Evolutionary conservation across 495 filamentous ascomycete species (phyloP), one percentile per base, ranked within the genome.

Genomic region (Tuber calosporum): DNA sequence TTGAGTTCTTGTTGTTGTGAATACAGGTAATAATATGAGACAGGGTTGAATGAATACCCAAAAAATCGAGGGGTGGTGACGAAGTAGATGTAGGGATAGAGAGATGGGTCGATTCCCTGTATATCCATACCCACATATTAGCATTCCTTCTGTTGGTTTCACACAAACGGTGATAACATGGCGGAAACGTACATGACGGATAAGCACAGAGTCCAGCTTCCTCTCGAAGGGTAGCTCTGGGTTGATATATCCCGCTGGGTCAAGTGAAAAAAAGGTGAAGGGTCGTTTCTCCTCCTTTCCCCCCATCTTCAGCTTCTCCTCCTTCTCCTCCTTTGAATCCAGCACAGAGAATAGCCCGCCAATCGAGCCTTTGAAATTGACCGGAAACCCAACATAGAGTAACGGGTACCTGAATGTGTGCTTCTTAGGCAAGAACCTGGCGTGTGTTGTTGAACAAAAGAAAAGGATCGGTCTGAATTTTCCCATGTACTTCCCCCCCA

Each of bases 1-100:
- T 86, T 85, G 40, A 94, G 84, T n/a, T 85, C 82, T 69, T 86
- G 84, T 5, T 86, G 78, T 8, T 83, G 74, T 34, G 86, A 86
- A 79, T 94, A 94, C 11, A 94, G 84, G 75, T 93, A 93, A 89
- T 91, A 94, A 82, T 93, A 91, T 13, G 89, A 92, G 20, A 92
- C 89, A 0, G 90, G 91, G 76, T 91, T 93, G 82, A 91, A 92
- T 22, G 87, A 87, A 79, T 91, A 91, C 22, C 89, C 89, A 6
- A 91, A 81, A 73, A 92, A 90, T 38, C 85, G 84, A 19, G 92
- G 88, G 8, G 90, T 89, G 20, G 90, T 90, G 40, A 91, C 83
- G 53, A 93, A 82, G 81, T 93, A 94, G 13, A 88, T 89, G 80
- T 87, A 84, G 8, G 89, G 87, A 48, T 80, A 80, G 36, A 79